A percentile compares a stretch with the other conserved stretches of the same genome.
Evolutionary conservation across 176 grass and related monocot species (phyloP).

Genomic region (Oryza meyeriana): DNA sequence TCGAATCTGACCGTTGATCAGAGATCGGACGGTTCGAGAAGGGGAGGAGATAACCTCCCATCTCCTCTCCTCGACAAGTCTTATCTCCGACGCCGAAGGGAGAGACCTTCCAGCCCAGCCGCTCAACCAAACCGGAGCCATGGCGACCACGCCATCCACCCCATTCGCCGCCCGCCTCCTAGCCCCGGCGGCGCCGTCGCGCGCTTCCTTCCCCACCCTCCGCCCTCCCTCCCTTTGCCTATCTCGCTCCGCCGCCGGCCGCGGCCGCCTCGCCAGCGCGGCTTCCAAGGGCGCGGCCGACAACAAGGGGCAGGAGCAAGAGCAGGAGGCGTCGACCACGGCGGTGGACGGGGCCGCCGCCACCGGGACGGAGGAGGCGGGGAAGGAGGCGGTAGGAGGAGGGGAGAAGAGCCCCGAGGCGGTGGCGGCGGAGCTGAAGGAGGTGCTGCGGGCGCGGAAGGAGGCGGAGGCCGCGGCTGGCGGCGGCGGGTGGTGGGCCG

Average conservation of each 20-base stretch:
- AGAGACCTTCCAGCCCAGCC: not conserved
- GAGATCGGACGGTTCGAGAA: not conserved
- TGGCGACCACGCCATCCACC: conserved; percentile 28
- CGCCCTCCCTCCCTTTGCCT: not conserved
- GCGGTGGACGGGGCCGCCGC: not conserved
- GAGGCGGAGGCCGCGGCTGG: conserved; percentile 37
- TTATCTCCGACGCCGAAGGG: conserved; percentile 31
- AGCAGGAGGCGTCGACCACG: conserved; percentile 8
- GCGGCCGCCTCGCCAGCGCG: not conserved
- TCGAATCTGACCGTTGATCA: not conserved
- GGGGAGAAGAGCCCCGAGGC: conserved; percentile 29
- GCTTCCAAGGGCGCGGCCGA: conserved; percentile 31
- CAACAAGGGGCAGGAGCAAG: conserved; percentile 35
- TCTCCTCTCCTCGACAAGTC: not conserved
- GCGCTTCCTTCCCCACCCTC: not conserved
- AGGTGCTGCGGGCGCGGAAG: conserved; percentile 64
- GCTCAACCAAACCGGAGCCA: conserved; percentile 23
- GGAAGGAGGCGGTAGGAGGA: not conserved
- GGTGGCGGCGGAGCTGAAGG: conserved; percentile 83
- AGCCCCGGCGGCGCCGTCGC: not conserved
- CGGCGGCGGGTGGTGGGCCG: conserved; percentile 39
- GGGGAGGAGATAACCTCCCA: not conserved
- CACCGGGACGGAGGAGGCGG: not conserved
- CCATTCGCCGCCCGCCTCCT: conserved; percentile 34
- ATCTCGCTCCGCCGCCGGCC: not conserved